A percentile compares a stretch with the other conserved stretches of the same genome.
phyloP scores from a whole-genome alignment of 192 early-diverging fungal species.

The Phycomyces nitens region DNA sequence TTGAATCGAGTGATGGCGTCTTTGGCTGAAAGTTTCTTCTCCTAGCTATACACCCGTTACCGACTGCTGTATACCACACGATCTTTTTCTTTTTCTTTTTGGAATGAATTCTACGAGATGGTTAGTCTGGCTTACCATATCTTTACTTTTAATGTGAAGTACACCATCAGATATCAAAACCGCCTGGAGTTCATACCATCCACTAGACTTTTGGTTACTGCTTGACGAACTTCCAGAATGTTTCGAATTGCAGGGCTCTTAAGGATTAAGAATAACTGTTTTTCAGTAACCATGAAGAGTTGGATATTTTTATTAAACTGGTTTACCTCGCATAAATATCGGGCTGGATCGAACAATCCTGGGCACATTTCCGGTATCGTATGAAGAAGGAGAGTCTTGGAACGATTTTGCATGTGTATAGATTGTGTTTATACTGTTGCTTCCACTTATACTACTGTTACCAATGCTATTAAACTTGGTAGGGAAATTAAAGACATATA shows the following conservation, averaged over 20 bases:
- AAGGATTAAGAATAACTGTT: not conserved
- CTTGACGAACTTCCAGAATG: not conserved
- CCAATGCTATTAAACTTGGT: not conserved
- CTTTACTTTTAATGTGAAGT: not conserved
- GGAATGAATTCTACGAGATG: not conserved
- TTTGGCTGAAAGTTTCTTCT: not conserved
- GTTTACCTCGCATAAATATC: not conserved
- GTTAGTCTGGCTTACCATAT: not conserved
- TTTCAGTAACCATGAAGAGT: not conserved
- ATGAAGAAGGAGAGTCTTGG: not conserved
- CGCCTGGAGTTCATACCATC: not conserved
- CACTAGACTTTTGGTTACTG: not conserved
- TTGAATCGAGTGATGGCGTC: not conserved
- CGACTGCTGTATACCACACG: not conserved
- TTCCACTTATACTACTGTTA: conserved; percentile 1
- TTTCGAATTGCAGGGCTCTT: not conserved
- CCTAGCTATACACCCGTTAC: not conserved
- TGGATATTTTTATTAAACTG: not conserved
- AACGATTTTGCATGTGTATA: not conserved
- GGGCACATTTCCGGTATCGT: not conserved
- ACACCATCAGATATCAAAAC: not conserved
- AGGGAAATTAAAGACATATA: not conserved
- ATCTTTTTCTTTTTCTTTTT: not conserved
- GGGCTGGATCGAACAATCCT: not conserved
- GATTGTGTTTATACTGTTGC: not conserved